These are phyloP conservation scores for Lonicera japonica DNA, from an alignment of 129 eudicot species.

Conservation along the genomic window DNA sequence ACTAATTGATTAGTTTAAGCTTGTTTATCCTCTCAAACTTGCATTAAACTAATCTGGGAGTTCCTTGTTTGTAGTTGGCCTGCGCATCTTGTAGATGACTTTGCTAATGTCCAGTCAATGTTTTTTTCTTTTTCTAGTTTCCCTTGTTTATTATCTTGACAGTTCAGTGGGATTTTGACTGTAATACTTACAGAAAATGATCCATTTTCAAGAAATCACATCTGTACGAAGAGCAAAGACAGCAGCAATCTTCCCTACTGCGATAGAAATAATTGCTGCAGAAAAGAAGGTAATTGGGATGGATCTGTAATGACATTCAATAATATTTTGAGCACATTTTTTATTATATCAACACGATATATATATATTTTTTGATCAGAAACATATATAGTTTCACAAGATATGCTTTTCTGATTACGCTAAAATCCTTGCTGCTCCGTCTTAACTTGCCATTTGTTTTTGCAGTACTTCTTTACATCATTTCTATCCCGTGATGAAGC, in stretches of 20 bases:
- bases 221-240: constrained; percentile 82
- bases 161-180: constrained; percentile 8
- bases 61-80: too few relatives aligned
- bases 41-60: too few relatives aligned
- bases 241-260: constrained; percentile 94
- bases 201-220: constrained; percentile 72
- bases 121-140: background rate
- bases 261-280: constrained; percentile 72
- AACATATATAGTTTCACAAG: too few relatives aligned
- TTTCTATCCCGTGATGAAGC: constrained; percentile 98
- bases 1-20: too few relatives aligned
- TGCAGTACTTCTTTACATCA: constrained; percentile 87
- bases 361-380: constrained; percentile 1
- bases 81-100: too few relatives aligned
- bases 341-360: too few relatives aligned
- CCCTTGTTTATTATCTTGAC: background rate
- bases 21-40: too few relatives aligned
- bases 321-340: background rate
- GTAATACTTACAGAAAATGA: constrained; percentile 67
- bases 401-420: background rate
- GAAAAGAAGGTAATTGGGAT: constrained; percentile 60
- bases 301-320: constrained; percentile 6
- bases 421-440: background rate
- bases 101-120: background rate
- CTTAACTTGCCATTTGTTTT: constrained; percentile 16